Evolutionary conservation across 2,329 filamentous ascomycete species (phyloP), one percentile per base, ranked within the genome.

Genomic region (Emericellopsis atlantica): DNA sequence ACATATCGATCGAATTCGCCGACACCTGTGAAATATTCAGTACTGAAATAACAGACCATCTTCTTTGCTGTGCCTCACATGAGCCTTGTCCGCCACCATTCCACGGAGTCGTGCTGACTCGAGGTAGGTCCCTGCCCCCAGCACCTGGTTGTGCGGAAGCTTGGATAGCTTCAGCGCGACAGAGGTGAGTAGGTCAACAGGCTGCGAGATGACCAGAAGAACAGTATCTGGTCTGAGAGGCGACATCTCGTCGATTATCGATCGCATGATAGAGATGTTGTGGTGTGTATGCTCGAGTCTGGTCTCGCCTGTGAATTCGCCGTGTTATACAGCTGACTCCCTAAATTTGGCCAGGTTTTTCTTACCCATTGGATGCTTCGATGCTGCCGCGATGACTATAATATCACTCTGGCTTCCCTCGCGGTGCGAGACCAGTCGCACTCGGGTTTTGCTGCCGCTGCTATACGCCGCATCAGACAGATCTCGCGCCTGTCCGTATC

Each of bases 361-460:
- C 42, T 26, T 47, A 50, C 10, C 70, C 56, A 45, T 29, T 6
- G 22, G 46, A 37, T 69, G 64, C 49, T 67, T 73, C n/a, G 69
- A 67, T 29, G 70, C 72, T 0, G 70, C 69, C 1, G 70, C 72
- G 39, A 75, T 65, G 37, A 76, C 61, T 6, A 75, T 61, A 24
- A 76, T 66, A 48, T 75, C 70, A 36, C 67, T 66, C 49, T 71
- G 65, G n/a, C 64, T 59, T 2, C 70, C 70, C 46, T 75, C 71
- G 18, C 55, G 55, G 40, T 64, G 58, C 16, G 57, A 61, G 15
- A 62, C 70, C 1, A 60, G 60, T 23, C 63, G 59, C 4, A 72
- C 61, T 29, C 57, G 61, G 5, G 64, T 68, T 16, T 54, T 54
- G 32, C 58, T 63, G 23, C 62, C 60, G 15, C 58, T 60, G 42